Conservation (phyloP, 495 filamentous ascomycete genomes). For the Penicillium coffeae region DNA sequence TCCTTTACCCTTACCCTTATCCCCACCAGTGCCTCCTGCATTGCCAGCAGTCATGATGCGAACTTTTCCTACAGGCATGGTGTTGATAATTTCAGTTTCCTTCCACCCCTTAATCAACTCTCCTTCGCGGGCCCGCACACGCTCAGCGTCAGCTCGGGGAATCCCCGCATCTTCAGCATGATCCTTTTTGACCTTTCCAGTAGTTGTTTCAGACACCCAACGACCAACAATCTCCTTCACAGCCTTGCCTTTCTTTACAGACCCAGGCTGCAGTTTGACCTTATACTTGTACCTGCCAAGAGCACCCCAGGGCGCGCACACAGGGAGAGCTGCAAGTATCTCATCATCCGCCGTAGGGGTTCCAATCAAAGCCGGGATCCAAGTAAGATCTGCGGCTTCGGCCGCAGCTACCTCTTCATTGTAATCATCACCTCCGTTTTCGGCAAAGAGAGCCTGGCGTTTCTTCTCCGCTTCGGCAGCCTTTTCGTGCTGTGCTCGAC, state of each 20-base stretch:
- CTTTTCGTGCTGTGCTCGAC: slow-evolving; percentile 72
- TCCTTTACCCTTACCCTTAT: slow-evolving; percentile 46
- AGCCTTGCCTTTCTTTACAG: slow-evolving; percentile 91
- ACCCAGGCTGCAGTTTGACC: slow-evolving; percentile 86
- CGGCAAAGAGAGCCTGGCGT: slow-evolving; percentile 54
- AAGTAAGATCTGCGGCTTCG: slow-evolving; percentile 47
- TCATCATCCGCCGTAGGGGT: slow-evolving; percentile 77
- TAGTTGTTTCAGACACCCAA: slow-evolving; percentile 59
- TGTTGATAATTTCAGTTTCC: slow-evolving; percentile 75
- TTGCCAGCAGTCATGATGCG: slow-evolving; percentile 65
- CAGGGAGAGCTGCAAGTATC: slow-evolving; percentile 81
- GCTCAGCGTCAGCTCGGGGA: slow-evolving; percentile 64
- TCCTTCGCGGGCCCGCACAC: slow-evolving; percentile 74
- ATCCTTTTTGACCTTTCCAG: slow-evolving; percentile 47
- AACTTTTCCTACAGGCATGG: slow-evolving; percentile 80
- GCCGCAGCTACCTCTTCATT: slow-evolving; percentile 50
- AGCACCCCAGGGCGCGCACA: slow-evolving; percentile 88
- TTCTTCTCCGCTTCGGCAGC: slow-evolving; percentile 58
- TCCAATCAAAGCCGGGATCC: slow-evolving; percentile 73
- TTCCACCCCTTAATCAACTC: slow-evolving; percentile 78
- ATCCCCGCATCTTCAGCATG: slow-evolving; percentile 46
- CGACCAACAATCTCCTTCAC: slow-evolving; percentile 77
- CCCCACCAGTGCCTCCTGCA: slow-evolving; percentile 39
- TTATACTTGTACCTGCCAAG: slow-evolving; percentile 79
- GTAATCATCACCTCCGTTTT: slow-evolving; percentile 53